Evolutionary conservation across 2,329 filamentous ascomycete genomes (phyloP).

Genomic region (Venturia aucupariae): DNA sequence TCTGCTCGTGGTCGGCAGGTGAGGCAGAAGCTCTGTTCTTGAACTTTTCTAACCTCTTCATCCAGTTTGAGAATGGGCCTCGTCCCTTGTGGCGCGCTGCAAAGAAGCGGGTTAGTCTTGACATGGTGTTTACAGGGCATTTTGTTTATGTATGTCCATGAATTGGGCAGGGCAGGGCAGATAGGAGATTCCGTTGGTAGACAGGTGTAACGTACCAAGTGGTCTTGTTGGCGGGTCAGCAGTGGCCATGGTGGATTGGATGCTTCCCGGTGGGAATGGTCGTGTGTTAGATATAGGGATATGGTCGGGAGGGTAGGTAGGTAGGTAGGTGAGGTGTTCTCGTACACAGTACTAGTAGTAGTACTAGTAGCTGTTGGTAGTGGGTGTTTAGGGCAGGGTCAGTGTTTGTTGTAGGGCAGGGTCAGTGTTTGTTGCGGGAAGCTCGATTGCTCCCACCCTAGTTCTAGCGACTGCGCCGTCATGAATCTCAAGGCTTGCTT

Average conservation of each 20-base stretch:
- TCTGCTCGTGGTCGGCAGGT: conserved; percentile 31
- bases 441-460: too few species aligned
- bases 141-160: not conserved
- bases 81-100: conserved; percentile 65
- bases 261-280: not conserved
- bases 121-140: conserved; percentile 11
- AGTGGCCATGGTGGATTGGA: conserved; percentile 30
- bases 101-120: conserved; percentile 20
- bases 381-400: not conserved
- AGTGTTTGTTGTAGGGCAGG: too few species aligned
- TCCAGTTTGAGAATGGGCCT: conserved; percentile 83
- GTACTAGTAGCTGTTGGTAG: too few species aligned
- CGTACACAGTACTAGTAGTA: not conserved
- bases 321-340: not conserved
- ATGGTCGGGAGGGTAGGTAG: not conserved
- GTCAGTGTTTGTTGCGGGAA: too few species aligned
- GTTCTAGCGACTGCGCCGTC: too few species aligned
- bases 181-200: conserved; percentile 14
- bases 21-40: conserved; percentile 61
- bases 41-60: conserved; percentile 85
- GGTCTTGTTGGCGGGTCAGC: conserved; percentile 35
- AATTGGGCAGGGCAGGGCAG: not conserved
- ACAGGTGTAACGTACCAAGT: conserved; percentile 29
- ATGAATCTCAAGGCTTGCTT: too few species aligned
- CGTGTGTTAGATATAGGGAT: not conserved